A percentile compares a stretch with the other conserved stretches of the same genome.
These are phyloP conservation scores for Saccharomycopsis sp. DNA, from an alignment of 805 yeast species.

Conservation along the genomic window DNA sequence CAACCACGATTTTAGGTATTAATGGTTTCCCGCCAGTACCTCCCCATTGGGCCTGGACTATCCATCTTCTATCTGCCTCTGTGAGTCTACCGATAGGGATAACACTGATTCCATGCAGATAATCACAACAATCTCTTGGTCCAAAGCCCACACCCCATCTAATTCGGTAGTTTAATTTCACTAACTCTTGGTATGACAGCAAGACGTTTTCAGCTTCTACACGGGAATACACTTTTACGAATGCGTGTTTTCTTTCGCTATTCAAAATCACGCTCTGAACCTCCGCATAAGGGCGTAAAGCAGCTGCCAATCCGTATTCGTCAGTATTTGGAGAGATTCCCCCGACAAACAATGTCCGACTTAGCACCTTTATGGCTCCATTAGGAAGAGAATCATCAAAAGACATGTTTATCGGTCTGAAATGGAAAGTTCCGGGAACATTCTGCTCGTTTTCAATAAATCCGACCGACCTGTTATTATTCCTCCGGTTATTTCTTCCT, in stretches of 20 bases:
- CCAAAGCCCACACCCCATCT: constrained; percentile 99
- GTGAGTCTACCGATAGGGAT: constrained; percentile 83
- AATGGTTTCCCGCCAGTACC: constrained; percentile 88
- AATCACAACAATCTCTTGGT: constrained; percentile 95
- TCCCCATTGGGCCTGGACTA: constrained; percentile 87
- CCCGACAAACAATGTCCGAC: constrained; percentile 89
- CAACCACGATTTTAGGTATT: constrained; percentile 71
- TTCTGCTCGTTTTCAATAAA: background rate
- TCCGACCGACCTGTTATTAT: background rate
- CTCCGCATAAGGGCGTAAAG: constrained; percentile 76
- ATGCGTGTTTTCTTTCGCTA: constrained; percentile 87
- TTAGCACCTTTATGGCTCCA: constrained; percentile 72
- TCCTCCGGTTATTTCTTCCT: background rate
- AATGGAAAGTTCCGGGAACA: constrained; percentile 61
- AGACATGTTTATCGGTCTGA: constrained; percentile 64
- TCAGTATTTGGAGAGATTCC: constrained; percentile 86
- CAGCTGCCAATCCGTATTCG: constrained; percentile 59
- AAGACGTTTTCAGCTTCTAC: constrained; percentile 82
- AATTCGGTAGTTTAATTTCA: constrained; percentile 59
- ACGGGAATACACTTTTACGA: constrained; percentile 87
- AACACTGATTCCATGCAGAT: constrained; percentile 79
- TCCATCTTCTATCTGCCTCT: constrained; percentile 92
- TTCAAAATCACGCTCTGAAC: constrained; percentile 86
- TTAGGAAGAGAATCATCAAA: constrained; percentile 65
- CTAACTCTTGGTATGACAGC: constrained; percentile 51